These are phyloP conservation scores for Kingdonia uniflora DNA, from an alignment of 164 flowering plant genomes.

Conservation along the genomic window DNA sequence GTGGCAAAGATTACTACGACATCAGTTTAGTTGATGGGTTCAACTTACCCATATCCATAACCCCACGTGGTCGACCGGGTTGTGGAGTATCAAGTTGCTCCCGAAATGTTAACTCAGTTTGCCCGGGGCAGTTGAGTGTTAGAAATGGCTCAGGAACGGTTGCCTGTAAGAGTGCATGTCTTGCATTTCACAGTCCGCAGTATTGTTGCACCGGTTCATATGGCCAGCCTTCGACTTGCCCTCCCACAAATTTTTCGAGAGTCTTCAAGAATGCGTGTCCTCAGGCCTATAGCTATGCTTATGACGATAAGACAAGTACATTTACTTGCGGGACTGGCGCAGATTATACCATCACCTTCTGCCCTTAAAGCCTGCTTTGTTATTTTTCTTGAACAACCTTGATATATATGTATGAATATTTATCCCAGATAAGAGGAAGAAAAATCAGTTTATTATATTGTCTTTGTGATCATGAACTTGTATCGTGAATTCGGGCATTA, in stretches of 20 bases:
- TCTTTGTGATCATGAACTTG: too few species aligned
- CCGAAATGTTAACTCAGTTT: constrained; percentile 11
- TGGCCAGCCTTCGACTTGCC: constrained; percentile 13
- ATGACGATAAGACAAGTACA: constrained; percentile 21
- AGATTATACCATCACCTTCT: constrained; percentile 16
- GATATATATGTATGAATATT: too few species aligned
- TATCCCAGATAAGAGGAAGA: too few species aligned
- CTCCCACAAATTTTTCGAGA: constrained; percentile 17
- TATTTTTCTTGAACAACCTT: too few species aligned
- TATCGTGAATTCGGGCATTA: too few species aligned
- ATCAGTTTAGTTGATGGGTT: constrained; percentile 31
- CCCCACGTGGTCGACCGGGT: constrained; percentile 7
- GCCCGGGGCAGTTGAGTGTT: constrained; percentile 16
- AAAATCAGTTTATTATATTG: too few species aligned
- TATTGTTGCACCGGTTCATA: constrained; percentile 22
- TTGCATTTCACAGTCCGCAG: constrained; percentile 13
- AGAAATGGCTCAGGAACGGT: constrained; percentile 3
- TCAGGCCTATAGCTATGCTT: constrained; percentile 22
- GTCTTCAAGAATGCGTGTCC: constrained; percentile 22
- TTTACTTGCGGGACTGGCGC: constrained; percentile 16
- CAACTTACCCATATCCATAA: constrained; percentile 15
- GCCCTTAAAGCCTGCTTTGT: constrained; percentile 8
- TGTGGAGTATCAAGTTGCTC: constrained; percentile 8
- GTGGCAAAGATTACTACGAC: constrained; percentile 22
- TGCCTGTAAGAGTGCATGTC: constrained; percentile 16